Percentiles rank a stretch among this genome's conserved stretches.
phyloP scores from a whole-genome alignment of 495 filamentous ascomycete genomes.

The Chlorociboria aeruginascens region DNA sequence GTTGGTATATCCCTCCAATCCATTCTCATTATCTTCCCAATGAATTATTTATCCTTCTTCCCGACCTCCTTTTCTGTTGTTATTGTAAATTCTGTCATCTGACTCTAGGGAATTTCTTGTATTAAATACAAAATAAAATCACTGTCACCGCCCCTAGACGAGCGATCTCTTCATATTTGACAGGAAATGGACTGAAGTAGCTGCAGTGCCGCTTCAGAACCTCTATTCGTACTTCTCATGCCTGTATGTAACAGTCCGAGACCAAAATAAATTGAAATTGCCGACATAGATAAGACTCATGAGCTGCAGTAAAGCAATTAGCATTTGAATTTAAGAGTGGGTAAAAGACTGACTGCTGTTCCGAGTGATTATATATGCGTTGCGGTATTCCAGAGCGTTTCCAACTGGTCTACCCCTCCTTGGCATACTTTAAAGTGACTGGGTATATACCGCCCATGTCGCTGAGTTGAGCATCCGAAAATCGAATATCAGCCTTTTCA shows the following conservation, averaged over 20 bases:
- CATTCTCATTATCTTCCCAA: constrained; percentile 21
- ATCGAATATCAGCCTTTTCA: constrained; percentile 20
- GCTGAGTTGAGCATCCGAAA: constrained; percentile 27
- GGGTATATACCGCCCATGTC: constrained; percentile 27
- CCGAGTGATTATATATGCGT: constrained; percentile 37
- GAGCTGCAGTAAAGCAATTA: constrained; percentile 17
- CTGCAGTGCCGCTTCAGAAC: constrained; percentile 27
- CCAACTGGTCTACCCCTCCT: constrained; percentile 27
- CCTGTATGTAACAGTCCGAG: constrained; percentile 22
- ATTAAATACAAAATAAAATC: constrained; percentile 18
- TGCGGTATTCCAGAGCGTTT: constrained; percentile 23
- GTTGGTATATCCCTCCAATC: constrained; percentile 23
- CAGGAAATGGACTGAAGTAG: constrained; percentile 33
- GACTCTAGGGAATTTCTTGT: constrained; percentile 6
- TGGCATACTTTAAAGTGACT: constrained; percentile 23
- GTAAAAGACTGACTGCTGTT: constrained; percentile 19
- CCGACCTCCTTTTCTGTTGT: constrained; percentile 8
- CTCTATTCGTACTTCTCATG: constrained; percentile 27
- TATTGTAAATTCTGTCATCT: not conserved
- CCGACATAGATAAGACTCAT: constrained; percentile 29
- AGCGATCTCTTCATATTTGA: constrained; percentile 17
- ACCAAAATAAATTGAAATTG: constrained; percentile 31
- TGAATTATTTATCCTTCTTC: constrained; percentile 19
- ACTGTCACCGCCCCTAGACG: constrained; percentile 1
- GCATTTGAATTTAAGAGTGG: not conserved